Conservation (phyloP, 2,329 filamentous ascomycete species). For the Sporothrix inflata region DNA sequence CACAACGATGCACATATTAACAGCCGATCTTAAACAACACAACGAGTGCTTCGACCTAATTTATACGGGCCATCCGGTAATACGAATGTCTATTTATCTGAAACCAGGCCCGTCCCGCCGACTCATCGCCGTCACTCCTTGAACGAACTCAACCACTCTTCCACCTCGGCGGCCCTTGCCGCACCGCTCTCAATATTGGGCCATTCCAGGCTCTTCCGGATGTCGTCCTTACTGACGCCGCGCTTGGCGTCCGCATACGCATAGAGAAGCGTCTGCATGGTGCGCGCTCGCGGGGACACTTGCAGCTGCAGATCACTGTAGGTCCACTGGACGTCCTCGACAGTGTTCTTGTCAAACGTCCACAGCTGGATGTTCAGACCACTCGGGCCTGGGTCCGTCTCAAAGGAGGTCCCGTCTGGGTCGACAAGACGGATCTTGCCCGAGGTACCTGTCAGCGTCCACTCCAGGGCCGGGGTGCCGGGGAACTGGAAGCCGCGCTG, state of each 20-base stretch:
- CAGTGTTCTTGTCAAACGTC: not conserved
- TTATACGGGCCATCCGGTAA: no score
- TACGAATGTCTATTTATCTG: no score
- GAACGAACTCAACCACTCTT: slow-evolving; percentile 8
- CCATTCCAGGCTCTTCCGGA: not conserved
- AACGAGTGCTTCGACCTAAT: not conserved
- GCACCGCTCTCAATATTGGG: not conserved
- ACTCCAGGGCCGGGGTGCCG: slow-evolving; percentile 32
- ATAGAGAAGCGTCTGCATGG: slow-evolving; percentile 18
- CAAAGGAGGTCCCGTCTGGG: not conserved
- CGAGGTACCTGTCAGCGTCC: not conserved
- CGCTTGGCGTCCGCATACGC: slow-evolving; percentile 19
- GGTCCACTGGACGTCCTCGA: not conserved
- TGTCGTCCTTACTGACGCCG: slow-evolving; percentile 6
- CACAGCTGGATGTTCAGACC: not conserved
- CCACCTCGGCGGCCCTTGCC: not conserved
- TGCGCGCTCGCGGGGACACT: not conserved
- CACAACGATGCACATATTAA: not conserved
- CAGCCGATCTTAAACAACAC: not conserved
- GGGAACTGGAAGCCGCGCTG: slow-evolving; percentile 54
- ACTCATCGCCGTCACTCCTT: not conserved
- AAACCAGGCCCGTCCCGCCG: no score
- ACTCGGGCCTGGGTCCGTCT: not conserved
- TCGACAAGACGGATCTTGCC: not conserved
- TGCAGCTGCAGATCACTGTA: not conserved